These are phyloP conservation scores for Phytopythium aichiense DNA, from an alignment of 352 stramenopile species.

Conservation along the genomic window DNA sequence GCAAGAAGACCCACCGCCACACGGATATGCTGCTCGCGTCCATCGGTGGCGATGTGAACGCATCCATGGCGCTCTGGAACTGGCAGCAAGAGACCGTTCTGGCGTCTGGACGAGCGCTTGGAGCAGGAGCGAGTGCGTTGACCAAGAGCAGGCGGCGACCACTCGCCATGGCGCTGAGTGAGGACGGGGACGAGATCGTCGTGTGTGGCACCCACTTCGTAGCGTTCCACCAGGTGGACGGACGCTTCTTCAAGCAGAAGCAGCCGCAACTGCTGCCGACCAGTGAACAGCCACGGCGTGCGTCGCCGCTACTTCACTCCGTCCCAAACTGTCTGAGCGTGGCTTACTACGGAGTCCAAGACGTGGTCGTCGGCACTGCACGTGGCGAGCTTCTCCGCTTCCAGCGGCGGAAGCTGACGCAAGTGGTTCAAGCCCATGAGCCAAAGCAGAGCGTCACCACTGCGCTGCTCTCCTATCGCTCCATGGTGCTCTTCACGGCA, in stretches of 20 bases:
- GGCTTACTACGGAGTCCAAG: constrained; percentile 52
- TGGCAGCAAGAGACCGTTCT: constrained; percentile 62
- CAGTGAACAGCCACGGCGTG: neutral
- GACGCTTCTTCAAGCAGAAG: constrained; percentile 65
- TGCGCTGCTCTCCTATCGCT: constrained; percentile 49
- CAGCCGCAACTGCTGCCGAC: constrained; percentile 27
- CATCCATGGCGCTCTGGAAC: constrained; percentile 79
- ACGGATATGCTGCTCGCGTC: constrained; percentile 56
- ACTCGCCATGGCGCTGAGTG: constrained; percentile 56
- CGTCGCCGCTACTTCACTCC: constrained; percentile 30
- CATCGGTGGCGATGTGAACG: constrained; percentile 51
- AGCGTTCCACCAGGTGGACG: constrained; percentile 51
- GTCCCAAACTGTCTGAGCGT: constrained; percentile 44
- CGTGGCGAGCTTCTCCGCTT: constrained; percentile 68
- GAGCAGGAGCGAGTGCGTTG: constrained; percentile 3
- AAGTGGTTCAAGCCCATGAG: constrained; percentile 57
- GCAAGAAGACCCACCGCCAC: constrained; percentile 54
- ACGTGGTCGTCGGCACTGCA: constrained; percentile 57
- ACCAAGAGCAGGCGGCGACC: constrained; percentile 29
- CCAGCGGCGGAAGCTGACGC: constrained; percentile 47
- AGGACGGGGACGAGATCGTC: constrained; percentile 67
- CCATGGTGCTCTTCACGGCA: constrained; percentile 75
- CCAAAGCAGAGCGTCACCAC: constrained; percentile 49
- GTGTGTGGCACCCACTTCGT: constrained; percentile 61
- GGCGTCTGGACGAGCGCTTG: constrained; percentile 44